A percentile compares a stretch with the other conserved stretches of the same genome.
These are phyloP conservation scores for Moesziomyces antarcticus DNA, from an alignment of 1,284 basidiomycete species.

Conservation along the genomic window DNA sequence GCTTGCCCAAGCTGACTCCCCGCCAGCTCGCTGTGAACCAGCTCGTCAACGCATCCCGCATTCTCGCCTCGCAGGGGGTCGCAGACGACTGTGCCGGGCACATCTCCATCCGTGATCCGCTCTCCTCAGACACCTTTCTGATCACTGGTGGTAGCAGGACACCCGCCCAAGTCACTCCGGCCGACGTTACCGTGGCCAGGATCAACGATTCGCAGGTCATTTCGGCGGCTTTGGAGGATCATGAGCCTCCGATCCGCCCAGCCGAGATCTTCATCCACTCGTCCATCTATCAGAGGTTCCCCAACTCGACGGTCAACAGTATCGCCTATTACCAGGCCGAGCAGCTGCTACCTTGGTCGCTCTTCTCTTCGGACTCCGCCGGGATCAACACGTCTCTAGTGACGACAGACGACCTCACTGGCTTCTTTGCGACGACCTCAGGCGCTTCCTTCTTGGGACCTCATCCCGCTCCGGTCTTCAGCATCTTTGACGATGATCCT, in stretches of 20 bases:
- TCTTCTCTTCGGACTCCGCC: constrained; percentile 10
- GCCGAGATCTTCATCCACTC: constrained; percentile 44
- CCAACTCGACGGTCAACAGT: constrained; percentile 40
- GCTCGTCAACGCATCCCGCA: constrained; percentile 50
- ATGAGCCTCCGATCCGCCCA: constrained; percentile 21
- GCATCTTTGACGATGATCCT: constrained; percentile 27
- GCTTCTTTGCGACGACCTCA: constrained; percentile 22
- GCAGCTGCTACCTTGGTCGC: constrained; percentile 36
- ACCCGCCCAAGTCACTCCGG: constrained; percentile 30
- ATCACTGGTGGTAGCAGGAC: constrained; percentile 25
- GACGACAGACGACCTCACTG: constrained; percentile 15
- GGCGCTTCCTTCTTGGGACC: constrained; percentile 32
- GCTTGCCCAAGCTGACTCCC: constrained; percentile 33
- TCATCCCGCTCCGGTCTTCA: constrained; percentile 32
- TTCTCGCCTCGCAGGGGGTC: constrained; percentile 33
- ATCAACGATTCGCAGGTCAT: constrained; percentile 44
- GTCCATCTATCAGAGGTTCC: constrained; percentile 39
- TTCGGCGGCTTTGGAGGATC: constrained; percentile 28
- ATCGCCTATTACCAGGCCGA: constrained; percentile 36
- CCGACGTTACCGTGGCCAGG: constrained; percentile 37
- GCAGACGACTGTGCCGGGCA: constrained; percentile 43
- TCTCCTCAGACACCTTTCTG: constrained; percentile 31
- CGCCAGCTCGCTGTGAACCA: constrained; percentile 43
- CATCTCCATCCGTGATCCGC: constrained; percentile 39
- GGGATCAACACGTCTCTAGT: constrained; percentile 6